Evolutionary conservation across 305 asterid species (phyloP).

Genomic region (Fraxinus sp.): DNA sequence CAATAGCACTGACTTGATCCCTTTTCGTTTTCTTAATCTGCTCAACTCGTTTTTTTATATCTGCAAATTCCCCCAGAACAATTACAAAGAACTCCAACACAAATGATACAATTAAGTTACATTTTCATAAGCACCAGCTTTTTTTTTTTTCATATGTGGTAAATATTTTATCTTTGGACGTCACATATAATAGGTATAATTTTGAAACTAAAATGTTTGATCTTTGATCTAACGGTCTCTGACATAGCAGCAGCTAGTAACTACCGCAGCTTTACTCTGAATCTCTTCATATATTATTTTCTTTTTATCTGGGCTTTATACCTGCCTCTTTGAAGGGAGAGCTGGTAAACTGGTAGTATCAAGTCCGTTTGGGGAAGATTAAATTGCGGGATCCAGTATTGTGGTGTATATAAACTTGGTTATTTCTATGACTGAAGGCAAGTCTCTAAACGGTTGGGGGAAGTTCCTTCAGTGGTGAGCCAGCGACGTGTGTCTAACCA

Average conservation of each 20-base stretch:
- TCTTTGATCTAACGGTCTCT: background rate
- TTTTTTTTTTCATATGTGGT: background rate
- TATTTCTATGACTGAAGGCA: background rate
- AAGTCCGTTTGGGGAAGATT: background rate
- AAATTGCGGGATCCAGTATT: background rate
- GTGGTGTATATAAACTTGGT: background rate
- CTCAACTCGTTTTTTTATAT: background rate
- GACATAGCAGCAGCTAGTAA: background rate
- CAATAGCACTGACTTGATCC: background rate
- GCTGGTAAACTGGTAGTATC: constrained; percentile 1
- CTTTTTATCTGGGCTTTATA: background rate
- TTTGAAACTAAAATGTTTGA: background rate
- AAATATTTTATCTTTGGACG: background rate
- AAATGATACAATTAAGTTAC: background rate
- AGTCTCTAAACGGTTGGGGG: background rate
- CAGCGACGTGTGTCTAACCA: background rate
- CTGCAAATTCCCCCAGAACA: background rate
- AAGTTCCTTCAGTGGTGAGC: background rate
- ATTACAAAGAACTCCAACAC: background rate
- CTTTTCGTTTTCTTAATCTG: background rate
- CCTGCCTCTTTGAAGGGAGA: background rate
- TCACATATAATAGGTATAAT: background rate
- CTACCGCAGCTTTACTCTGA: background rate
- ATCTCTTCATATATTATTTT: background rate
- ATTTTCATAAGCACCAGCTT: background rate